Percentiles rank a stretch among this genome's conserved stretches.
Evolutionary conservation across 1,284 basidiomycete genomes (phyloP).

Genomic region (Puccinia hordei): DNA sequence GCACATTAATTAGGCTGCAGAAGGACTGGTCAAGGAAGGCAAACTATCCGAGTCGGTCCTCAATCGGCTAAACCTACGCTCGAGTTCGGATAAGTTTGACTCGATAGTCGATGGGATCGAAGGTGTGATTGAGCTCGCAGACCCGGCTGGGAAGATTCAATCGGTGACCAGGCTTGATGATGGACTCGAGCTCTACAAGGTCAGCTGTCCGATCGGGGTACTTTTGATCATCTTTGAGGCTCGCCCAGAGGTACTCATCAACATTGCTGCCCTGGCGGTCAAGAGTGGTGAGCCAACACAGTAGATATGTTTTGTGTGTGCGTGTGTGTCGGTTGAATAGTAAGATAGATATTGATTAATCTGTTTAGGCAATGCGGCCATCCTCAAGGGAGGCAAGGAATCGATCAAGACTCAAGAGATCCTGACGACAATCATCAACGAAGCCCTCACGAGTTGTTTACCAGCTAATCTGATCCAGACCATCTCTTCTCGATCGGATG

Average conservation of each 20-base stretch:
- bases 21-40: constrained; percentile 74
- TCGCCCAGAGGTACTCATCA: constrained; percentile 95
- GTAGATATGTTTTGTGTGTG: background rate
- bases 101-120: constrained; percentile 85
- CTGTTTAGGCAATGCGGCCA: constrained; percentile 81
- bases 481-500: constrained; percentile 88
- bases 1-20: constrained; percentile 67
- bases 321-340: background rate
- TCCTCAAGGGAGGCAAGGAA: constrained; percentile 95
- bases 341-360: background rate
- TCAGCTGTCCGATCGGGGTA: constrained; percentile 96
- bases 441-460: constrained; percentile 73
- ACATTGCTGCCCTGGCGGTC: constrained; percentile 92
- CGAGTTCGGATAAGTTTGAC: constrained; percentile 82
- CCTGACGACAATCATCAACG: constrained; percentile 76
- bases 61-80: constrained; percentile 80
- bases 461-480: constrained; percentile 83
- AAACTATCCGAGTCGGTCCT: constrained; percentile 79
- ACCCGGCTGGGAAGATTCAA: constrained; percentile 82
- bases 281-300: constrained; percentile 73
- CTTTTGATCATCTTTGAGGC: constrained; percentile 97
- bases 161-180: constrained; percentile 88
- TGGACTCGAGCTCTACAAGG: constrained; percentile 81
- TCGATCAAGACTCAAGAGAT: constrained; percentile 75
- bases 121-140: constrained; percentile 81